Evolutionary conservation across 2,329 filamentous ascomycete genomes (phyloP).

Genomic region (Paecilomyces sp.): DNA sequence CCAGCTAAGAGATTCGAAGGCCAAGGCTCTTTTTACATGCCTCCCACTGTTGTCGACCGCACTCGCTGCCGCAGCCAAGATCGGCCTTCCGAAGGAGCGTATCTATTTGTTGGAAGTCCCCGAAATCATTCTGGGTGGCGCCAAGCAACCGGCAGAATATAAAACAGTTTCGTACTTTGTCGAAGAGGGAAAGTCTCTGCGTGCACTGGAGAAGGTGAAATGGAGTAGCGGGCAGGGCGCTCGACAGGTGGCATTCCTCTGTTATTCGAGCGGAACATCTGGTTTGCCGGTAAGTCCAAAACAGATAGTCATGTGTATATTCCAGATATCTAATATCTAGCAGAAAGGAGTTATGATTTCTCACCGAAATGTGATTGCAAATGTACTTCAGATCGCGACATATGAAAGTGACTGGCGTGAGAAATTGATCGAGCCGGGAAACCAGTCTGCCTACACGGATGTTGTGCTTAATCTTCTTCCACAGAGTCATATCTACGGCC

Average conservation of each 20-base stretch:
- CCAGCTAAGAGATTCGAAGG: conserved; percentile 62
- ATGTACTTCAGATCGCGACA: conserved; percentile 56
- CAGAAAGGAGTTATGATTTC: conserved; percentile 81
- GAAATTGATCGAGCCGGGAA: conserved; percentile 23
- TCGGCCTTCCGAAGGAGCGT: conserved; percentile 55
- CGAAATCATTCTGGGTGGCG: conserved; percentile 43
- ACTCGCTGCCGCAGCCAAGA: conserved; percentile 56
- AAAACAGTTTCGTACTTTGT: conserved; percentile 63
- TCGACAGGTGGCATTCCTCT: conserved; percentile 66
- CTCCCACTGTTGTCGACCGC: conserved; percentile 58
- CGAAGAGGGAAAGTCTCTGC: conserved; percentile 46
- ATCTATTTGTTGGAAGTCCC: conserved; percentile 66
- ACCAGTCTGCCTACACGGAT: conserved; percentile 45
- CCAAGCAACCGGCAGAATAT: conserved; percentile 39
- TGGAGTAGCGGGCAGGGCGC: conserved; percentile 38
- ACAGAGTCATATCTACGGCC: conserved; percentile 73
- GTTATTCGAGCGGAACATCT: conserved; percentile 74
- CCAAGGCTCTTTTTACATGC: conserved; percentile 67
- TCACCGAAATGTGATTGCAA: conserved; percentile 71
- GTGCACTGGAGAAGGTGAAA: conserved; percentile 30
- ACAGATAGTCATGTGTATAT: not conserved
- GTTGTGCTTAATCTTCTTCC: conserved; percentile 65
- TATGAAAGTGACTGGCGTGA: conserved; percentile 40
- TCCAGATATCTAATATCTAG: conserved; percentile 5
- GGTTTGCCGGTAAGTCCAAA: conserved; percentile 57